Evolutionary conservation across 768 basidiomycete species (phyloP), one percentile per base, ranked within the genome.

Genomic region (Pleurotus tuber-regium): DNA sequence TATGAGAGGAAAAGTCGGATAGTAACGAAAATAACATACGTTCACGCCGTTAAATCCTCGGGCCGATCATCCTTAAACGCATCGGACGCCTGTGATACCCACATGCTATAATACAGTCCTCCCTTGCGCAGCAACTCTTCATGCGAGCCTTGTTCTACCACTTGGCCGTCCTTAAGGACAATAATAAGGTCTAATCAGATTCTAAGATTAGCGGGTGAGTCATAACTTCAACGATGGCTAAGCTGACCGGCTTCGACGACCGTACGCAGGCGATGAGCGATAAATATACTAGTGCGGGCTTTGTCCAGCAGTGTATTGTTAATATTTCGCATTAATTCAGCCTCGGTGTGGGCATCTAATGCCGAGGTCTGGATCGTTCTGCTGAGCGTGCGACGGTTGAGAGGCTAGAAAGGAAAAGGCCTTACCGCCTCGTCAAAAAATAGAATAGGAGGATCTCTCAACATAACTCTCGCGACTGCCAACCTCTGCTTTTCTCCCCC

Each of bases 341-440:
- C 79, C 65, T 99, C 97, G 0, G 97, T 98, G 59, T 92, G 89
- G 1, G 92, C 89, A 63, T 99, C 97, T 55, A 99, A 70, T 0
- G 97, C 95, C 0, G 94, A 97, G 0, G 97, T 99, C 94, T 96
- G 56, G n/a, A n/a, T n/a, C n/a, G n/a, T n/a, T n/a, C n/a, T n/a
- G n/a, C n/a, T n/a, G n/a, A n/a, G n/a, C n/a, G n/a, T n/a, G n/a
- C n/a, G n/a, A n/a, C n/a, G n/a, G n/a, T n/a, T n/a, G n/a, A n/a
- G n/a, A n/a, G n/a, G n/a, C n/a, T n/a, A n/a, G n/a, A n/a, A n/a
- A n/a, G n/a, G n/a, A n/a, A n/a, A n/a, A n/a, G n/a, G n/a, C 75
- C 91, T 62, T 59, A 94, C 94, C 33, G 97, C 97, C 69, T 99
- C 97, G 62, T 99, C 97, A 62, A 99, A 99, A 74, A 98, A 98